Evolutionary conservation across 768 basidiomycete species (phyloP).

Genomic region (Russula emetica): DNA sequence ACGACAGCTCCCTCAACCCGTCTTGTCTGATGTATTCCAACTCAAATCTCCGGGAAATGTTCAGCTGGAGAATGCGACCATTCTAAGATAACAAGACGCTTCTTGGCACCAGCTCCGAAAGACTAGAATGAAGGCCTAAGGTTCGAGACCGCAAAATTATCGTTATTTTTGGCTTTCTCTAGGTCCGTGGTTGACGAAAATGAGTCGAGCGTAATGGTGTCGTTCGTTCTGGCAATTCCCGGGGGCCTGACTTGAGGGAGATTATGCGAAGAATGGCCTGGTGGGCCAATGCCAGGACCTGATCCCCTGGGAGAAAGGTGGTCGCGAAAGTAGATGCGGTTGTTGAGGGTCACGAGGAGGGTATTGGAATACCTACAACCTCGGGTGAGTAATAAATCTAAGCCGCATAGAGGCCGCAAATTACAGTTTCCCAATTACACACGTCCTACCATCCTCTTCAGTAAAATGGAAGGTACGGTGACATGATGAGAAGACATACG

Average conservation of each 20-base stretch:
- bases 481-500: slow-evolving; percentile 2
- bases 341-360: slow-evolving; percentile 8
- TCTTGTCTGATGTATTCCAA: background rate
- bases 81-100: background rate
- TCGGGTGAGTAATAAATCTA: background rate
- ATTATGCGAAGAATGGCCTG: background rate
- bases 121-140: background rate
- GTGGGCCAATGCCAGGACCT: background rate
- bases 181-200: background rate
- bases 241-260: background rate
- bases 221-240: background rate
- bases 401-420: background rate
- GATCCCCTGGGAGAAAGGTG: background rate
- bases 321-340: slow-evolving; percentile 10
- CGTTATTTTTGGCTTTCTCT: background rate
- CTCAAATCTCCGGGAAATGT: background rate
- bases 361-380: slow-evolving; percentile 10
- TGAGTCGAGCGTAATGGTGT: background rate
- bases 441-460: slow-evolving; percentile 19
- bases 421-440: slow-evolving; percentile 28
- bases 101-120: background rate
- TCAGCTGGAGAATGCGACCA: background rate
- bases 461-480: background rate
- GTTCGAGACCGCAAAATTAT: background rate
- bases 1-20: background rate